These are phyloP conservation scores for Claviceps arundinis DNA, from an alignment of 2,329 filamentous ascomycete genomes.

Conservation along the genomic window DNA sequence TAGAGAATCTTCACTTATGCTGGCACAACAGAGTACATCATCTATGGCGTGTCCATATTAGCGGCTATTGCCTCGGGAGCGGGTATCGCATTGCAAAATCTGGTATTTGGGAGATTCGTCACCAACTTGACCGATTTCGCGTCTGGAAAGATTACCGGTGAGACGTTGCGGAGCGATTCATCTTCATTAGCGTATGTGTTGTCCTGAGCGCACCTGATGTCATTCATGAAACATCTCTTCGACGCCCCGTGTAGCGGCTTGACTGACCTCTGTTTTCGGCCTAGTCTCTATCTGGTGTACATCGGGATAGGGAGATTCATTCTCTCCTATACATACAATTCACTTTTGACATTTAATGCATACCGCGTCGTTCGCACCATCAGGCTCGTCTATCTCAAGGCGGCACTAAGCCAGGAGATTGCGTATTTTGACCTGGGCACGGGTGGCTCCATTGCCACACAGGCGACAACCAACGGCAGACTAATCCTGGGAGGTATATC, in stretches of 20 bases:
- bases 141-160: slow-evolving; percentile 12
- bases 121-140: slow-evolving; percentile 22
- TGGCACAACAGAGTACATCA: slow-evolving; percentile 13
- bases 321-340: slow-evolving; percentile 33
- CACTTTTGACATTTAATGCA: slow-evolving; percentile 34
- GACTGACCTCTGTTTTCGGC: slow-evolving; percentile 3
- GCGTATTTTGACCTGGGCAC: slow-evolving; percentile 32
- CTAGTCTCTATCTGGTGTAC: slow-evolving; percentile 43
- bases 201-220: slow-evolving; percentile 6
- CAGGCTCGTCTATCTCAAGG: slow-evolving; percentile 34
- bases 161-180: slow-evolving; percentile 17
- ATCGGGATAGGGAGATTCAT: slow-evolving; percentile 40
- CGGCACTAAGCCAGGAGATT: slow-evolving; percentile 36
- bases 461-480: slow-evolving; percentile 31
- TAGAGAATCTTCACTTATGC: slow-evolving; percentile 21
- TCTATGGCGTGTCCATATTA: slow-evolving; percentile 16
- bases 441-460: slow-evolving; percentile 28
- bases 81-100: slow-evolving; percentile 23
- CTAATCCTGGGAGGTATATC: slow-evolving; percentile 27
- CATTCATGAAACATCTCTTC: too few relatives aligned
- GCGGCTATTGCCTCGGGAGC: slow-evolving; percentile 24
- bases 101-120: slow-evolving; percentile 26
- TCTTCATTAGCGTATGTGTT: slow-evolving; percentile 17
- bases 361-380: slow-evolving; percentile 35
- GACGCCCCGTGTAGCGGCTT: too few relatives aligned